Evolutionary conservation across 305 asterid genomes (phyloP).

Genomic region (Andrographis paniculata): DNA sequence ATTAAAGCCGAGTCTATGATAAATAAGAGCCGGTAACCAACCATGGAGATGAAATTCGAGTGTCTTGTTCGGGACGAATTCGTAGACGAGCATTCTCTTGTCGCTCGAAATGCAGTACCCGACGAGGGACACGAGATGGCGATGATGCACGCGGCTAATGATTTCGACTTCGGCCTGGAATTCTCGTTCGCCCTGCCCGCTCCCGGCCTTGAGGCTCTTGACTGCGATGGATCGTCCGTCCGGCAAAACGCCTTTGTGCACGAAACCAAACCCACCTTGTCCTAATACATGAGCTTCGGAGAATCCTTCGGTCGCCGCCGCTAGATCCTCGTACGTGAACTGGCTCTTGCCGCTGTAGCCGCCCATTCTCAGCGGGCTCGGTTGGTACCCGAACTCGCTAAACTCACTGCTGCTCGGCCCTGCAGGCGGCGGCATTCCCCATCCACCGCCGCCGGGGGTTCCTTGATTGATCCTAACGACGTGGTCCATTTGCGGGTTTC

Average conservation of each 20-base stretch:
- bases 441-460: conserved; percentile 15
- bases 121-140: conserved; percentile 71
- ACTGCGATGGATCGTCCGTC: conserved; percentile 58
- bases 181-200: conserved; percentile 83
- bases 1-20: too few species aligned
- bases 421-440: conserved; percentile 21
- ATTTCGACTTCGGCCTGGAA: conserved; percentile 74
- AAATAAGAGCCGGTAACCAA: conserved; percentile 8
- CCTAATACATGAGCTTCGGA: conserved; percentile 52
- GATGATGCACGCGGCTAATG: conserved; percentile 75
- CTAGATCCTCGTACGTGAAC: conserved; percentile 56
- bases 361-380: conserved; percentile 34
- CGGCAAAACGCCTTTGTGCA: conserved; percentile 54
- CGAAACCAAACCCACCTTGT: conserved; percentile 75
- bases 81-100: conserved; percentile 68
- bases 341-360: conserved; percentile 42
- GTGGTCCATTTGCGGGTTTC: conserved; percentile 22
- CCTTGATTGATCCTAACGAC: conserved; percentile 28
- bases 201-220: conserved; percentile 62
- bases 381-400: conserved; percentile 23
- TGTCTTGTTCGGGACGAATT: conserved; percentile 55
- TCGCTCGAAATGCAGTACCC: conserved; percentile 63
- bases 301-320: conserved; percentile 51
- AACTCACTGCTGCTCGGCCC: conserved; percentile 26
- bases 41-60: conserved; percentile 76